Conservation (phyloP, 2,329 filamentous ascomycete genomes). For the Colletotrichum plurivorum region DNA sequence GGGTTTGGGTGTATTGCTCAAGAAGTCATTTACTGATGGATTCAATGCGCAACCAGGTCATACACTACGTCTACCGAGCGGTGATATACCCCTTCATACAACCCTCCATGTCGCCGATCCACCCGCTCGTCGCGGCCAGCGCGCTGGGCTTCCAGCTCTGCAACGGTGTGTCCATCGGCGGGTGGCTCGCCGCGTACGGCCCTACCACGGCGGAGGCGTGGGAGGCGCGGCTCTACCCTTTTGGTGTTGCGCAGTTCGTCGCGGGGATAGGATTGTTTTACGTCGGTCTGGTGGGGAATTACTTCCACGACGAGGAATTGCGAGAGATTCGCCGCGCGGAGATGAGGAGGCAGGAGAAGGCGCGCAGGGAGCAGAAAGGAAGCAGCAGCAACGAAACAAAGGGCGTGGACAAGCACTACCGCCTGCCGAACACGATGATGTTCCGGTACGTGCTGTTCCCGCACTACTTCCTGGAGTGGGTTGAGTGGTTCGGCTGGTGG, state of each 20-base stretch:
- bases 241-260: slow-evolving; percentile 61
- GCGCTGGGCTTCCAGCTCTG: slow-evolving; percentile 82
- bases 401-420: slow-evolving; percentile 83
- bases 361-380: slow-evolving; percentile 58
- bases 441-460: slow-evolving; percentile 89
- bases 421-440: slow-evolving; percentile 85
- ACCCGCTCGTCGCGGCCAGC: slow-evolving; percentile 74
- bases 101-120: slow-evolving; percentile 93
- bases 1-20: too few relatives aligned
- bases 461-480: slow-evolving; percentile 97
- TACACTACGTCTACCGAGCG: slow-evolving; percentile 94
- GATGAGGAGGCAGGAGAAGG: slow-evolving; percentile 67
- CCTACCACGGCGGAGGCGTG: slow-evolving; percentile 71
- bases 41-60: slow-evolving; percentile 62
- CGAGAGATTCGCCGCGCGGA: slow-evolving; percentile 86
- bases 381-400: slow-evolving; percentile 44
- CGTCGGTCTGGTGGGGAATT: slow-evolving; percentile 83
- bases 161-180: slow-evolving; percentile 84
- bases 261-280: slow-evolving; percentile 83
- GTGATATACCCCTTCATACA: slow-evolving; percentile 85
- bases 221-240: slow-evolving; percentile 55
- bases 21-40: not conserved
- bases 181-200: slow-evolving; percentile 87
- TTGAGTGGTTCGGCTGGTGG: slow-evolving; percentile 94
- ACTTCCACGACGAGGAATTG: slow-evolving; percentile 90